phyloP scores from a whole-genome alignment of 148 eudicot genomes.

The Selenicereus undatus region DNA sequence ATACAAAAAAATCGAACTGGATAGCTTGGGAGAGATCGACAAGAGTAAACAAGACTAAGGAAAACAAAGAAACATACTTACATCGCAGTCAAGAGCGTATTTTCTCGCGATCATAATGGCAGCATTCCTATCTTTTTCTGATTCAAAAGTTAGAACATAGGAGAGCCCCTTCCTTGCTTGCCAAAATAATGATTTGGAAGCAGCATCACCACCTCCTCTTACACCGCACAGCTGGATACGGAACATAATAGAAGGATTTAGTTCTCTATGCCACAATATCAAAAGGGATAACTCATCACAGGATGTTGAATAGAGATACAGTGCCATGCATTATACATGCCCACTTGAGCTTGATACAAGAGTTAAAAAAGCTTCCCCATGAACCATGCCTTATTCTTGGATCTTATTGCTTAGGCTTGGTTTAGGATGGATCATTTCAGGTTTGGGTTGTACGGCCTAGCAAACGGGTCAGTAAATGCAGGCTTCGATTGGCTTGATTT shows the following conservation, averaged over 20 bases:
- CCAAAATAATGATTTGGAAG: slow-evolving; percentile 89
- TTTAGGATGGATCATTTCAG: background rate
- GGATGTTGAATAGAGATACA: background rate
- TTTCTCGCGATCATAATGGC: slow-evolving; percentile 70
- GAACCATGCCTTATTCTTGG: too few relatives aligned
- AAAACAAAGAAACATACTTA: slow-evolving; percentile 34
- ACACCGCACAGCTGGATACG: slow-evolving; percentile 71
- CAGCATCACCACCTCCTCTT: slow-evolving; percentile 88
- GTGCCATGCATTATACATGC: too few relatives aligned
- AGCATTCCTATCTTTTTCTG: slow-evolving; percentile 77
- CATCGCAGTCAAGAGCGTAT: slow-evolving; percentile 75
- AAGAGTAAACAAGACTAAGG: background rate
- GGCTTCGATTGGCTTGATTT: too few relatives aligned
- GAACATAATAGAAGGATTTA: background rate
- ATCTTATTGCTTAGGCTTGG: background rate
- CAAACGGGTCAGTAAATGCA: too few relatives aligned
- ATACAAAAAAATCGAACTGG: too few relatives aligned
- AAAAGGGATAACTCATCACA: background rate
- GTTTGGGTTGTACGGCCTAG: too few relatives aligned
- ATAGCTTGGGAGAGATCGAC: too few relatives aligned
- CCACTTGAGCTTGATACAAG: background rate
- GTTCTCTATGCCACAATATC: background rate
- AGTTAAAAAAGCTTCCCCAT: background rate
- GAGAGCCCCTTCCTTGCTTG: slow-evolving; percentile 82
- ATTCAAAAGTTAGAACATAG: slow-evolving; percentile 66